Evolutionary conservation across 1,284 basidiomycete genomes (phyloP), one percentile per base, ranked within the genome.

Genomic region (Apiotrichum siamense): DNA sequence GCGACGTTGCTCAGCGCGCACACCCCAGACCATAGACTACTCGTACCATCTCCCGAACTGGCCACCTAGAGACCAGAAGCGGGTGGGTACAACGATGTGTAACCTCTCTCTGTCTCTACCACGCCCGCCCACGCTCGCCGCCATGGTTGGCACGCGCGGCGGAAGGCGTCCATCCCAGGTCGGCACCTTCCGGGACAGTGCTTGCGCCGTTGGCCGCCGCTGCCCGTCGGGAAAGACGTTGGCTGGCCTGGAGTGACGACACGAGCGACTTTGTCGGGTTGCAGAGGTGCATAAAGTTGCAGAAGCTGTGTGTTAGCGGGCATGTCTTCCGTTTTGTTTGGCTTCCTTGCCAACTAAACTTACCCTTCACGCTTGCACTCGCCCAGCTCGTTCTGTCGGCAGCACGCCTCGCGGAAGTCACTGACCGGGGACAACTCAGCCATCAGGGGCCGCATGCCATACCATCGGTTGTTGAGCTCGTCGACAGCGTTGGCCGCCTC

Each of bases 341-440:
- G 15, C 29, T n/a, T n/a, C n/a, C n/a, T n/a, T n/a, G 29, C 29
- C 29, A 31, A 15, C 29, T 15, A n/a, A n/a, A 70, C 74, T 71
- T 60, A 75, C 73, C 92, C 92, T 47, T 91, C 91, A 47, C 91
- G 83, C 66, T 92, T 92, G 70, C 91, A 94, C 75, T 97, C 91
- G 11, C 94, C 93, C 62, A 96, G 87, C 73, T 97, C 92, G 65
- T 97, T 97, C 74, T 98, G 96, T 42, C 96, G 81, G 74, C 96
- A 99, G 72, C 96, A 98, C 0, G 94, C 94, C 76, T 99, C 96
- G 47, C 94, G 84, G 73, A 99, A 99, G 75, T 99, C 96, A 29
- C 93, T 98, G 15, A 99, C 96, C 6, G 96, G 96, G 1, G 90
- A 94, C 23, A 99, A 80, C 68, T 99, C 96, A n/a, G 91, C 91